Conservation (phyloP, 768 basidiomycete species). For the Saitozyma podzolica region DNA sequence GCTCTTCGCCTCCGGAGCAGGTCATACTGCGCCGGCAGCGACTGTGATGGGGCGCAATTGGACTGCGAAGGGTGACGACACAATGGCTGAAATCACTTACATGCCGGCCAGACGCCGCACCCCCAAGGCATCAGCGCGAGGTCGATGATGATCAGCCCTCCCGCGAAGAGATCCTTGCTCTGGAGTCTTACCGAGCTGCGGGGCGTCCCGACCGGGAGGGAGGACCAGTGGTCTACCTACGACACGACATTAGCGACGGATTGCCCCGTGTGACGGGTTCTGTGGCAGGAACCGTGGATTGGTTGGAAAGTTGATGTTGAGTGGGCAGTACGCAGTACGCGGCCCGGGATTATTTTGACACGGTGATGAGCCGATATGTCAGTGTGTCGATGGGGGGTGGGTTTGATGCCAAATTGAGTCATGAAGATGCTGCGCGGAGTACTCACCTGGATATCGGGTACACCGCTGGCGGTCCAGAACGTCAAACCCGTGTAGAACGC, state of each 20-base stretch:
- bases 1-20: neutral
- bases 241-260: neutral
- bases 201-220: constrained; percentile 17
- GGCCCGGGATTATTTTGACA: no score
- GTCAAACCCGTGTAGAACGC: constrained; percentile 44
- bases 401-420: neutral
- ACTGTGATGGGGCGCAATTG: neutral
- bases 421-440: no score
- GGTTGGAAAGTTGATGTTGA: no score
- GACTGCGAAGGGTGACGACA: no score
- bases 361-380: neutral
- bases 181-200: constrained; percentile 44
- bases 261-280: neutral
- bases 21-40: neutral
- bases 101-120: constrained; percentile 52
- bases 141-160: constrained; percentile 50
- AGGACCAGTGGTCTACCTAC: constrained; percentile 45
- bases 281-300: no score
- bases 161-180: constrained; percentile 40
- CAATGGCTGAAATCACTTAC: constrained; percentile 22
- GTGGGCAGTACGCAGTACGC: no score
- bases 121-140: constrained; percentile 49
- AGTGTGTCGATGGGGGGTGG: neutral
- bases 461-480: constrained; percentile 44
- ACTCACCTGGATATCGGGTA: constrained; percentile 48